Conservation (phyloP, 805 yeast species). For the Komagataella populi region DNA sequence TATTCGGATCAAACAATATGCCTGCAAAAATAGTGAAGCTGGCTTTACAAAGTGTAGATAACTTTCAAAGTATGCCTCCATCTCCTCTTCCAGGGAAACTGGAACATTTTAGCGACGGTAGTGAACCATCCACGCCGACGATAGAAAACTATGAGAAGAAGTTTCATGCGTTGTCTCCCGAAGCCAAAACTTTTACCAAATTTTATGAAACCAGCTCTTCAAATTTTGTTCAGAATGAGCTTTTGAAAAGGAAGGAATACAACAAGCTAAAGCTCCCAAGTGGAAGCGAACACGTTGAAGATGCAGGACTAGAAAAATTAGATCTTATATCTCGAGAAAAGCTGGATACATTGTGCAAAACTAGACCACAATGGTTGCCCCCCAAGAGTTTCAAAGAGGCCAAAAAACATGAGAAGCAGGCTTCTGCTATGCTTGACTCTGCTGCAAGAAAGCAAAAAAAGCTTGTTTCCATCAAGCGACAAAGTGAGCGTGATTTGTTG, state of each 20-base stretch:
- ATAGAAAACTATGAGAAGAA: constrained; percentile 2
- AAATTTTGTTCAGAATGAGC: constrained; percentile 19
- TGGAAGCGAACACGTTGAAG: constrained; percentile 21
- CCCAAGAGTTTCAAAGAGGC: constrained; percentile 45
- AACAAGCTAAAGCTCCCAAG: constrained; percentile 12
- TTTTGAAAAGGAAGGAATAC: constrained; percentile 15
- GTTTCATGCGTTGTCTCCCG: constrained; percentile 16
- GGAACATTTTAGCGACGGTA: not conserved
- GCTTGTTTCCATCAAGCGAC: constrained; percentile 17
- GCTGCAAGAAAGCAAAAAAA: constrained; percentile 17
- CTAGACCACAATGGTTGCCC: constrained; percentile 63
- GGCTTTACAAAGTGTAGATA: constrained; percentile 1
- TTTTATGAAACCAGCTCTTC: constrained; percentile 26
- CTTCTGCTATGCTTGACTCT: constrained; percentile 22
- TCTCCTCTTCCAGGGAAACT: constrained; percentile 26
- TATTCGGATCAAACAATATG: constrained; percentile 7
- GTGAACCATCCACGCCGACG: not conserved
- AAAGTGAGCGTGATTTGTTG: constrained; percentile 15
- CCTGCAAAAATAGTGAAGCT: constrained; percentile 2
- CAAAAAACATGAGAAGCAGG: constrained; percentile 40
- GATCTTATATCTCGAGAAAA: constrained; percentile 49
- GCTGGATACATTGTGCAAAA: constrained; percentile 35
- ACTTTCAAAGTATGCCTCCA: constrained; percentile 21
- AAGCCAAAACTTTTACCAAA: constrained; percentile 24
- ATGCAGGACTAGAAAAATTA: constrained; percentile 40